A percentile compares a stretch with the other conserved stretches of the same genome.
phyloP scores from a whole-genome alignment of 2,329 filamentous ascomycete species.

The Sporothrix brunneoviolacea region DNA sequence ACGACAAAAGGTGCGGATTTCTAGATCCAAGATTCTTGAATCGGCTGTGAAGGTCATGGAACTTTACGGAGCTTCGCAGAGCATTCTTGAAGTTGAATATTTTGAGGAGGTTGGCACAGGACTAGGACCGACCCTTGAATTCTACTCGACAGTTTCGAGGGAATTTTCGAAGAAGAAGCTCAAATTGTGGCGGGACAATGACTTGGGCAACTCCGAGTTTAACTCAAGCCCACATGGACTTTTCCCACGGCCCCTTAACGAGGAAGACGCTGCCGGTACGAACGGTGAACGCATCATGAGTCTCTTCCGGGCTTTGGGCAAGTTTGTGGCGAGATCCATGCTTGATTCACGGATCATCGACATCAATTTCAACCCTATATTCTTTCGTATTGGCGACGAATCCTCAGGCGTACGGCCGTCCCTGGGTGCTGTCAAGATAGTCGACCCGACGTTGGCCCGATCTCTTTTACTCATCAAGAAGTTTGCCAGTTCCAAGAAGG shows the following conservation, averaged over 20 bases:
- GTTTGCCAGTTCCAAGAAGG: conserved; percentile 75
- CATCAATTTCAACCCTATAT: conserved; percentile 92
- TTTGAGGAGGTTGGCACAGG: conserved; percentile 98
- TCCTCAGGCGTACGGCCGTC: conserved; percentile 66
- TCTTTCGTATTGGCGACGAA: conserved; percentile 86
- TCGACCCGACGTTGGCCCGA: conserved; percentile 78
- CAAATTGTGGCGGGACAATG: conserved; percentile 91
- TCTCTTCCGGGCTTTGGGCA: conserved; percentile 87
- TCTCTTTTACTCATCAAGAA: conserved; percentile 83
- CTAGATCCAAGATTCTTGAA: conserved; percentile 86
- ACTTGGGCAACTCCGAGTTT: conserved; percentile 66
- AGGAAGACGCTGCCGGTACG: conserved; percentile 64
- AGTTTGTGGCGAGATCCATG: conserved; percentile 97
- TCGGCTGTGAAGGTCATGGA: conserved; percentile 99
- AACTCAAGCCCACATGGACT: conserved; percentile 78
- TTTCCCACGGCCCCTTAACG: conserved; percentile 85
- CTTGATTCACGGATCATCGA: conserved; percentile 97
- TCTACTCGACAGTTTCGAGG: conserved; percentile 94
- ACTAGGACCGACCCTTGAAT: conserved; percentile 89
- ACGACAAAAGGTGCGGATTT: conserved; percentile 96
- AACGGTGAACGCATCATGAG: conserved; percentile 83
- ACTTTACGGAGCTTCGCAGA: conserved; percentile 92
- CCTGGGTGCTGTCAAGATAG: conserved; percentile 79
- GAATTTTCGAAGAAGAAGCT: conserved; percentile 97
- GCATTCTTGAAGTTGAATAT: conserved; percentile 94